Evolutionary conservation across 208 protist genomes (phyloP).

Genomic region (Tritrichomonas foetus): DNA sequence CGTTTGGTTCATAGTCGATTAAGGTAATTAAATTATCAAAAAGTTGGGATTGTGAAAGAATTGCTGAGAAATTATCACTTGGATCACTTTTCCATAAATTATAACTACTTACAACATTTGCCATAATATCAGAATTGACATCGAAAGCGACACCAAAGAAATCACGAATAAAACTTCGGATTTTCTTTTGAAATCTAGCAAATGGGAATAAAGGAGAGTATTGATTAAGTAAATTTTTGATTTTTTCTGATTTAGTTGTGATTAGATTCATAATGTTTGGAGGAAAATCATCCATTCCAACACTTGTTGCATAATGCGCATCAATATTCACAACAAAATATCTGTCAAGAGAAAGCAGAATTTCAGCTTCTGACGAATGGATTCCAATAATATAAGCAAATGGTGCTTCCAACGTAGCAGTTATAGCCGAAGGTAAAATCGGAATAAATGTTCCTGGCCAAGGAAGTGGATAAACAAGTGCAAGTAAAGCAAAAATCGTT

Average conservation of each 20-base stretch:
- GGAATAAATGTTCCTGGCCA: conserved; percentile 32
- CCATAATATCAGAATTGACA: no score
- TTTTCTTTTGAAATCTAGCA: background rate
- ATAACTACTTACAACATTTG: background rate
- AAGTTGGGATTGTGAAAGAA: background rate
- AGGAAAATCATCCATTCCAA: conserved; percentile 22
- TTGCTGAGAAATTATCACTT: background rate
- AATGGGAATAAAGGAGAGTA: background rate
- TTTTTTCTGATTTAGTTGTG: background rate
- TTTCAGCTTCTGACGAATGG: background rate
- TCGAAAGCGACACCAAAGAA: background rate
- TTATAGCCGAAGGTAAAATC: background rate
- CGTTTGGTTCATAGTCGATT: background rate
- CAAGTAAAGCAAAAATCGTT: background rate
- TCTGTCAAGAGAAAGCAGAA: background rate
- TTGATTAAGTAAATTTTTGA: background rate
- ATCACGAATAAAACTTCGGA: background rate
- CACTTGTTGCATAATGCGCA: background rate
- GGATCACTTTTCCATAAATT: background rate
- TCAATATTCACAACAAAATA: conserved; percentile 36
- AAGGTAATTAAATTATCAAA: background rate
- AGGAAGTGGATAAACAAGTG: background rate
- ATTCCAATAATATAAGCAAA: background rate
- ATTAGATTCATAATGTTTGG: background rate
- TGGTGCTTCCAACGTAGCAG: background rate